Base-by-base conservation (phyloP, 495 filamentous ascomycete species). In the Elasticomyces elasticus region DNA sequence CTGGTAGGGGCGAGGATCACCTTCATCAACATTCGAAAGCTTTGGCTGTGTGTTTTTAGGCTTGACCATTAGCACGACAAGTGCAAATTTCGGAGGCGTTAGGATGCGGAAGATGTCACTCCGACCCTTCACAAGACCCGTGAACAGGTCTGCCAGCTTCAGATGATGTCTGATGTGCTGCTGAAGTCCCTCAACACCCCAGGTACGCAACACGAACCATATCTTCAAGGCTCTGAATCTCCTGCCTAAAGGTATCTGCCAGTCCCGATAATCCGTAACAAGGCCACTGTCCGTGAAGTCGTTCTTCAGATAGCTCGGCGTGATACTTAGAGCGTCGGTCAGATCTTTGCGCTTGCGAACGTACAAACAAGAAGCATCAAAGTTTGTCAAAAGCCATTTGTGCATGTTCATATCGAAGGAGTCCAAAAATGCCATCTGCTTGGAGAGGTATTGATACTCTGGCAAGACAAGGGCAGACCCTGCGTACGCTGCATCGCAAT, bases 221-320 rank as follows among this genome's bases (percentile, higher is more conserved):
- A 95, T 85, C 75, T 98, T 98, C 46, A 98, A 70, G 0, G 84
- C 79, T 12, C 92, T 75, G 75, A 98, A 97, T n/a, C 92, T 79
- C 6, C 92, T 77, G 12, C 92, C 92, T 0, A 98, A 79, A 11
- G 92, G 92, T 64, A 98, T 95, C 69, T 94, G 89, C 92, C 92
- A 98, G 75, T 98, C 94, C 23, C 92, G 81, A 70, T 98, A 97
- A 65, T 98, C 92, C 31, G 89, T 95, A 1, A 98, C 92, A 5
- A 89, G 76, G 0, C 91, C 91, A 41, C 76, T 77, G 54, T 89
- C 86, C 0, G 83, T 84, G 67, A 84, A 88, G 1, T 78, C 67
- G 69, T 95, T 95, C 54, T 79, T 76, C 9, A 94, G 79, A 70
- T 94, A 97, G 7, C 84, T 77, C 2, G 87, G 88, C 47, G 84